Evolutionary conservation across 106 monocot species (phyloP), one percentile per base, ranked within the genome.

Genomic region (Dendrobium officinale): DNA sequence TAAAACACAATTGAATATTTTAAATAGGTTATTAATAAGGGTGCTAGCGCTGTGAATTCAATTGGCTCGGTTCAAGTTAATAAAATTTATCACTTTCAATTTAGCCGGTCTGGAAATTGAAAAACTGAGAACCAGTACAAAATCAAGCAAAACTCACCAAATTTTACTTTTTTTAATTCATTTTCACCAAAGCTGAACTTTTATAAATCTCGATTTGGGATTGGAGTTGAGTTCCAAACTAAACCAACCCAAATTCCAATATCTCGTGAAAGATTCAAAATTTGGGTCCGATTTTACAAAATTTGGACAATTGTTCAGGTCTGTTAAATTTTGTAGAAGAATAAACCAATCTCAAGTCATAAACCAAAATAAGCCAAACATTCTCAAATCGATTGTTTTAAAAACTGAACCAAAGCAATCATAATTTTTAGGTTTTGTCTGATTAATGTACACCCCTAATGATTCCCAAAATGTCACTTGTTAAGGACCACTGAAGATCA

Each of bases 11-110:
- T 22, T 61, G 61, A 22, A 48, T 48, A 48, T 48, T 48, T 61
- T 61, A 61, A 61, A n/a, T 61, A 61, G 61, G 61, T 20, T 68
- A 68, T 68, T 68, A 29, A 68, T 68, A 68, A 27, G 10, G 29
- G 13, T 68, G 6, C 29, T 31, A 29, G 29, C 7, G 6, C 7
- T 37, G 1, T 70, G 37, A 37, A 33, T 37, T 37, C 13, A 37
- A 70, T 37, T 70, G 70, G 37, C 24, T 31, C 70, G 13, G 68
- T 68, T 68, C 68, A 68, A 26, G 26, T 19, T n/a, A 22, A 7
- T 6, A 6, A 64, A 64, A 64, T 19, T 64, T 6, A 64, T 64
- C 22, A 64, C 17, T 19, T 29, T 67, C 67, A 67, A 67, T 11
- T 29, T 67, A 67, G 67, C 67, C 20, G 9, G 11, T 27, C 67